A percentile compares a stretch with the other conserved stretches of the same genome.
These are phyloP conservation scores for Ascochyta lentis DNA, from an alignment of 2,329 filamentous ascomycete species.

Conservation along the genomic window DNA sequence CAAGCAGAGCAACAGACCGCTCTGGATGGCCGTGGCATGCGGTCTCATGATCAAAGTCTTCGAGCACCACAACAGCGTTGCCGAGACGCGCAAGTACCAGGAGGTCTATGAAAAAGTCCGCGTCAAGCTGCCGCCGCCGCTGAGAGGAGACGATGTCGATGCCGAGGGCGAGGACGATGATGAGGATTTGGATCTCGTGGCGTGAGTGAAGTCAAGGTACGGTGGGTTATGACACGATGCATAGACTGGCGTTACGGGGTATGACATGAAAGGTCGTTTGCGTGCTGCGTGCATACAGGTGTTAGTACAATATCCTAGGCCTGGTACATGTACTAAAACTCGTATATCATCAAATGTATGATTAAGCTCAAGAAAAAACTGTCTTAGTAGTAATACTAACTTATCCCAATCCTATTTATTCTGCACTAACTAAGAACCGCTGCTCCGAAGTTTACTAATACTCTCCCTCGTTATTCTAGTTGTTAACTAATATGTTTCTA, in stretches of 20 bases:
- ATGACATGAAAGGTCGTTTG: background rate
- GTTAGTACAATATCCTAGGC: background rate
- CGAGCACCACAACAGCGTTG: constrained; percentile 33
- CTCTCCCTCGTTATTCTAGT: no score
- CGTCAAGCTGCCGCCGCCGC: constrained; percentile 29
- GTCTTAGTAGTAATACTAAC: no score
- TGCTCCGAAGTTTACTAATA: no score
- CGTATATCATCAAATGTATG: no score
- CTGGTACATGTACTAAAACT: no score
- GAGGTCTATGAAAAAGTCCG: constrained; percentile 30
- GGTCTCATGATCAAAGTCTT: constrained; percentile 42
- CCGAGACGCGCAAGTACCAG: constrained; percentile 33
- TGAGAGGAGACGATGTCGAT: constrained; percentile 31
- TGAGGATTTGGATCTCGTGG: constrained; percentile 6
- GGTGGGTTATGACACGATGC: background rate
- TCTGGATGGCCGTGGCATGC: constrained; percentile 44
- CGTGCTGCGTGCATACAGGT: background rate
- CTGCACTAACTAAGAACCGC: no score
- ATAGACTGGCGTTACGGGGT: constrained; percentile 10
- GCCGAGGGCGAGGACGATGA: constrained; percentile 33
- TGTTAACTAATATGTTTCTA: no score
- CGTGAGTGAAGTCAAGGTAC: background rate
- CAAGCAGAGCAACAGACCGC: constrained; percentile 26
- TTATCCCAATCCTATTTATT: no score
- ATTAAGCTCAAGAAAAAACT: no score